Evolutionary conservation across 805 yeast genomes (phyloP), one percentile per base, ranked within the genome.

Genomic region (Priceomyces melissophilus): DNA sequence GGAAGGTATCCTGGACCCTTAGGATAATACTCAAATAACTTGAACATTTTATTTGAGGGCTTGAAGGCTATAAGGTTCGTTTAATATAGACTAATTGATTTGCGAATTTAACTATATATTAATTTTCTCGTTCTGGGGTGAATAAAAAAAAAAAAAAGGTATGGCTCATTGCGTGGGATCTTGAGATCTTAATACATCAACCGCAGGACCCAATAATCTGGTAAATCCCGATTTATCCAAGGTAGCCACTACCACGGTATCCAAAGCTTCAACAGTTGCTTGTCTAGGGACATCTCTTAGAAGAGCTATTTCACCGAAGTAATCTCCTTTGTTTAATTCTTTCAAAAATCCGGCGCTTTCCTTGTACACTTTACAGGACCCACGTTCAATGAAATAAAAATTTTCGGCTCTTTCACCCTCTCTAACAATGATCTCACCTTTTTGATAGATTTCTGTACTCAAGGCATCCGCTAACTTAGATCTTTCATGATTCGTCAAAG

Each of bases 271-370:
- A 30, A 93, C 93, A 4, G 96, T 84, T 26, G 99, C 99, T 59
- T 87, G 93, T 65, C 99, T 81, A 46, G 98, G 98, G 43, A 81
- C 70, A 59, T 93, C 96, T 55, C 90, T 85, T 52, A 93, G 73
- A 53, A 93, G 71, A 3, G 99, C 98, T 48, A 93, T 81, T 67
- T 93, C 99, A 50, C 99, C 99, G 63, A 93, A 93, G 67, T 93
- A 93, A 60, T 85, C 96, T 48, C 97, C 97, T 55, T 84, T 81
- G 35, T 74, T 65, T 44, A 88, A 71, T 11, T 69, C 69, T 15
- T 73, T 76, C 27, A 89, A 73, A 33, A 75, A 72, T 16, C 90
- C 90, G 34, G 74, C 74, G 30, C 72, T 79, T 33, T 71, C 63
- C 55, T 80, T 85, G 32, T 75, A 58, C 32, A 93, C 93, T 46